phyloP scores from a whole-genome alignment of 495 filamentous ascomycete genomes.

The Terfezia boudieri region DNA sequence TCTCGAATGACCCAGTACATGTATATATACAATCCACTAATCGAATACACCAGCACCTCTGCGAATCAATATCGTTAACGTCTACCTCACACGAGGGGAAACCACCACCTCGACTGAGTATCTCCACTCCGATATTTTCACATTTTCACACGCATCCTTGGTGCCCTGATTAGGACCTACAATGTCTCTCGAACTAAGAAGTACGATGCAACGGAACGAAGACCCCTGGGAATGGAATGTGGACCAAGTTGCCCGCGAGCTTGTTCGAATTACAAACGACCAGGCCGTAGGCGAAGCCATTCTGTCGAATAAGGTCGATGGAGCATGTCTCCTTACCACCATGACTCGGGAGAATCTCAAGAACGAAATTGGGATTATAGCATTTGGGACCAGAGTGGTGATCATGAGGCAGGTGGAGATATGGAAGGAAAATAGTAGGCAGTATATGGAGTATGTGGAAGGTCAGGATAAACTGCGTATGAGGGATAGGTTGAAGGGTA shows the following conservation, averaged over 20 bases:
- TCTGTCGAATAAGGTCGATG: constrained; percentile 8
- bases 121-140: too few relatives aligned
- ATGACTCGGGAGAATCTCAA: constrained; percentile 10
- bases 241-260: background rate
- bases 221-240: background rate
- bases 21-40: too few relatives aligned
- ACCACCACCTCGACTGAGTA: too few relatives aligned
- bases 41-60: too few relatives aligned
- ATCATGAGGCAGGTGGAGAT: constrained; percentile 7
- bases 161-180: too few relatives aligned
- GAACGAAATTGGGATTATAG: constrained; percentile 6
- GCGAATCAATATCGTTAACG: too few relatives aligned
- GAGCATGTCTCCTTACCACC: constrained; percentile 8
- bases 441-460: background rate
- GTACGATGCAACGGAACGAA: background rate
- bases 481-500: background rate
- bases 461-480: too few relatives aligned
- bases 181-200: too few relatives aligned
- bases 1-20: too few relatives aligned
- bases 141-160: too few relatives aligned
- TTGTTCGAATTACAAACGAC: background rate
- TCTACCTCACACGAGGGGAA: too few relatives aligned
- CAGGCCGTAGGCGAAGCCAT: constrained; percentile 2
- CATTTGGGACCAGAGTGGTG: constrained; percentile 8
- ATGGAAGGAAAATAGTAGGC: constrained; percentile 1